Percentiles rank a stretch among this genome's conserved stretches.
These are phyloP conservation scores for Yarrowia sp. DNA, from an alignment of 805 yeast species.

Conservation along the genomic window DNA sequence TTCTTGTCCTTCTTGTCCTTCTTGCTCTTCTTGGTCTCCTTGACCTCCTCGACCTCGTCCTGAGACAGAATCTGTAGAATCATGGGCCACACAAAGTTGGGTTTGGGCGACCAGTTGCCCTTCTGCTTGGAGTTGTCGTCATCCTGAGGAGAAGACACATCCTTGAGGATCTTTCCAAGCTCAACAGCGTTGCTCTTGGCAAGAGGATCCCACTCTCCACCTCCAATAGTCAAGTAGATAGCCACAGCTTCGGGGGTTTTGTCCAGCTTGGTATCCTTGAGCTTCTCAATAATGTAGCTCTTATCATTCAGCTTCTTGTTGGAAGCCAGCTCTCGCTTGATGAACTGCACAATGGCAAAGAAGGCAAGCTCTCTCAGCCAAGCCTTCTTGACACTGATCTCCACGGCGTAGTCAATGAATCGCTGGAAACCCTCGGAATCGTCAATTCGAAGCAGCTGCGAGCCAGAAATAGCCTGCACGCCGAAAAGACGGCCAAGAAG, in stretches of 20 bases:
- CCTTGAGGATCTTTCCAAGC: constrained; percentile 58
- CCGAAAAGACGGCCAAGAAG: constrained; percentile 83
- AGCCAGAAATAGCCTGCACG: constrained; percentile 66
- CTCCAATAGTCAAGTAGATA: constrained; percentile 50
- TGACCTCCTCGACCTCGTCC: constrained; percentile 28
- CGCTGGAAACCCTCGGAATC: constrained; percentile 38
- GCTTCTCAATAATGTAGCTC: constrained; percentile 40
- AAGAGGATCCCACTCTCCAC: constrained; percentile 65
- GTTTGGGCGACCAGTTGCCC: constrained; percentile 33
- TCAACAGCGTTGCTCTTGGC: constrained; percentile 62
- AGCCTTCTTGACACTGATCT: constrained; percentile 61
- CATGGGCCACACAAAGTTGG: constrained; percentile 36
- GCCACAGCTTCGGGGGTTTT: constrained; percentile 80
- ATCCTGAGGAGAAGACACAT: constrained; percentile 42
- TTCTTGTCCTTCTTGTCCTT: constrained; percentile 30
- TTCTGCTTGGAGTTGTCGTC: constrained; percentile 33
- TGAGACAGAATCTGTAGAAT: background rate
- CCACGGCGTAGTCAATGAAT: constrained; percentile 51
- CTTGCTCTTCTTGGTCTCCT: constrained; percentile 29
- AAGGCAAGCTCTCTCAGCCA: constrained; percentile 86
- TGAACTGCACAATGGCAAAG: constrained; percentile 60
- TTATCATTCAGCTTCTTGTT: constrained; percentile 5
- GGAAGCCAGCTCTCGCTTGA: background rate
- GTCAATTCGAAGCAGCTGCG: constrained; percentile 43
- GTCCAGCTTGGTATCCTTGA: constrained; percentile 55